A percentile compares a stretch with the other conserved stretches of the same genome.
These are phyloP conservation scores for Cercospora janseana DNA, from an alignment of 2,329 filamentous ascomycete species.

Conservation along the genomic window DNA sequence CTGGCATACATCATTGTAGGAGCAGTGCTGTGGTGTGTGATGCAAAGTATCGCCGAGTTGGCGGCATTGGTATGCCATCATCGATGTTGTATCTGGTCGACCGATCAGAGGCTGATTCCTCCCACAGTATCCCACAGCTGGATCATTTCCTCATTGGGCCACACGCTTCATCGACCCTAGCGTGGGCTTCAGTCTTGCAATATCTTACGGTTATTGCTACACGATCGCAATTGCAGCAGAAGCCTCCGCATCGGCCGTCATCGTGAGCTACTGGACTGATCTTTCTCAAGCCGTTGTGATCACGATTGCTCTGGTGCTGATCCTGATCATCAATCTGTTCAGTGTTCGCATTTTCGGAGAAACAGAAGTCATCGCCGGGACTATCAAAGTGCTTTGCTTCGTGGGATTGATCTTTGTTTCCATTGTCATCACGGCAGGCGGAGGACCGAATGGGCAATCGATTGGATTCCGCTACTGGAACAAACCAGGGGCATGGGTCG, in stretches of 20 bases:
- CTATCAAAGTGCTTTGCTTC: slow-evolving; percentile 41
- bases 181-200: slow-evolving; percentile 38
- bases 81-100: not conserved
- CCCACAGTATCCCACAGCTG: slow-evolving; percentile 27
- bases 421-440: slow-evolving; percentile 41
- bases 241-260: slow-evolving; percentile 31
- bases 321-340: slow-evolving; percentile 29
- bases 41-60: slow-evolving; percentile 36
- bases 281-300: slow-evolving; percentile 28
- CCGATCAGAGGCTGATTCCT: too few species aligned
- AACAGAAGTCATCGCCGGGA: slow-evolving; percentile 22
- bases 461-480: slow-evolving; percentile 27
- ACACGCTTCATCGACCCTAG: slow-evolving; percentile 37
- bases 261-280: slow-evolving; percentile 31
- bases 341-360: slow-evolving; percentile 27
- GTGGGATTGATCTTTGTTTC: slow-evolving; percentile 40
- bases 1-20: slow-evolving; percentile 42
- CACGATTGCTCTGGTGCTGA: slow-evolving; percentile 26
- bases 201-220: slow-evolving; percentile 36
- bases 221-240: slow-evolving; percentile 30
- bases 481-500: slow-evolving; percentile 33
- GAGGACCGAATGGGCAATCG: slow-evolving; percentile 37
- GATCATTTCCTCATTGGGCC: slow-evolving; percentile 35
- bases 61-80: slow-evolving; percentile 25
- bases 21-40: slow-evolving; percentile 34